Conservation (phyloP, 805 yeast species). For the Kuraishia ogatae region DNA sequence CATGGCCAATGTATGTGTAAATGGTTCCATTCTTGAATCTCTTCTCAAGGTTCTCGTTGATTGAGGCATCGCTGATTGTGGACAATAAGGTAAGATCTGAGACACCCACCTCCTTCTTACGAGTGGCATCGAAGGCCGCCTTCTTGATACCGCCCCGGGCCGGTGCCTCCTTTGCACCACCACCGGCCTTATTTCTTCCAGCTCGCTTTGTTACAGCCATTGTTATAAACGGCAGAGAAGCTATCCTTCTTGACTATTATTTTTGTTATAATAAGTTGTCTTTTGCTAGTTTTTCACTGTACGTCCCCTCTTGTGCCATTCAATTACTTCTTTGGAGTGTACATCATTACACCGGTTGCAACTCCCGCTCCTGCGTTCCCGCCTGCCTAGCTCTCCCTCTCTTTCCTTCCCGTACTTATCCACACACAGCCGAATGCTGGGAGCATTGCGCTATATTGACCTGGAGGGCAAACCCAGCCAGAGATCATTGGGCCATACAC, state of each 20-base stretch:
- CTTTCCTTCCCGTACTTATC: neutral
- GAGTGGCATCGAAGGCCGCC: constrained; percentile 81
- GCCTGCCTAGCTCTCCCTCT: neutral
- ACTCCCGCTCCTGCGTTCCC: neutral
- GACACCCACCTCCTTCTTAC: constrained; percentile 97
- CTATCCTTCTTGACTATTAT: neutral
- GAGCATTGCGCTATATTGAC: neutral
- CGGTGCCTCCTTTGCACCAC: constrained; percentile 34
- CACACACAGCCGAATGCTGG: neutral
- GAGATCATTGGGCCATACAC: neutral
- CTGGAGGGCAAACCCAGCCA: neutral
- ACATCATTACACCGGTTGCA: neutral
- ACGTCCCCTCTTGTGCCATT: neutral
- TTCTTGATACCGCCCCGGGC: constrained; percentile 60
- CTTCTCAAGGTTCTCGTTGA: constrained; percentile 83
- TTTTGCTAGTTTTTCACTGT: neutral
- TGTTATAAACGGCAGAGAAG: neutral
- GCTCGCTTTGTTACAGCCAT: constrained; percentile 81
- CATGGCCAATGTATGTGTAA: constrained; percentile 91
- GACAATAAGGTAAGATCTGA: constrained; percentile 87
- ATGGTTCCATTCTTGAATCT: constrained; percentile 85
- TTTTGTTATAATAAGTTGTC: neutral
- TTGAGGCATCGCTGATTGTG: constrained; percentile 83
- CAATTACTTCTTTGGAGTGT: neutral
- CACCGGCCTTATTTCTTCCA: constrained; percentile 47